Evolutionary conservation across 345 rosid genomes (phyloP).

Genomic region (Carallia pectinifolia): DNA sequence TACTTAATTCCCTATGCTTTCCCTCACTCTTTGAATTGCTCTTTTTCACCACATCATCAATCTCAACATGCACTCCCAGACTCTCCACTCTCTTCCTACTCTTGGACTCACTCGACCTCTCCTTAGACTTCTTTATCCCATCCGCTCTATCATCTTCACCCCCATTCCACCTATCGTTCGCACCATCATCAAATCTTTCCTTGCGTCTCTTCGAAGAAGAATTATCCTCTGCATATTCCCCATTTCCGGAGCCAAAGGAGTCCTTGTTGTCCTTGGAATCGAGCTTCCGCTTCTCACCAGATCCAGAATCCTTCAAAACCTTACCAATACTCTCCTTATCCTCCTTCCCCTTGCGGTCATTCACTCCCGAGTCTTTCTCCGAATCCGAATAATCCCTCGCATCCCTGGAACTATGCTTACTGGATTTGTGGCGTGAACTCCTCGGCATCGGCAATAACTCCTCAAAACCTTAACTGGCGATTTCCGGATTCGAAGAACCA

Average conservation of each 20-base stretch:
- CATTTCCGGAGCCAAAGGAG: conserved; percentile 47
- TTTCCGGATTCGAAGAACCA: neutral
- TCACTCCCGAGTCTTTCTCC: conserved; percentile 63
- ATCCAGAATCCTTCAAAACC: conserved; percentile 57
- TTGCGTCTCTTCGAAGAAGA: conserved; percentile 63
- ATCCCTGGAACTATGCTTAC: conserved; percentile 76
- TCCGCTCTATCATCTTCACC: conserved; percentile 53
- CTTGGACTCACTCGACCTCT: conserved; percentile 53
- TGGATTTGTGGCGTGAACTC: conserved; percentile 94
- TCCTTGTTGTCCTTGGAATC: conserved; percentile 48
- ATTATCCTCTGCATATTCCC: conserved; percentile 59
- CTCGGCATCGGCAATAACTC: conserved; percentile 53
- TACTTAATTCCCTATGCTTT: conserved; percentile 55
- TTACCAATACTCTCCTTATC: conserved; percentile 42
- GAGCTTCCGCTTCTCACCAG: conserved; percentile 67
- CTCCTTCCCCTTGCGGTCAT: conserved; percentile 58
- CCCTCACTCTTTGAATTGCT: conserved; percentile 56
- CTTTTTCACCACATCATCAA: conserved; percentile 42
- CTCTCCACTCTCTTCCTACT: conserved; percentile 59
- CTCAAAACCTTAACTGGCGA: neutral
- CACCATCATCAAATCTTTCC: conserved; percentile 54
- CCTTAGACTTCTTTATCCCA: conserved; percentile 52
- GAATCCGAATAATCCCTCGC: conserved; percentile 84
- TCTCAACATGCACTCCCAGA: conserved; percentile 40
- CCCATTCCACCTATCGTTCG: conserved; percentile 74